Evolutionary conservation across 2,329 filamentous ascomycete genomes (phyloP).

Genomic region (Cladosporium sp.): DNA sequence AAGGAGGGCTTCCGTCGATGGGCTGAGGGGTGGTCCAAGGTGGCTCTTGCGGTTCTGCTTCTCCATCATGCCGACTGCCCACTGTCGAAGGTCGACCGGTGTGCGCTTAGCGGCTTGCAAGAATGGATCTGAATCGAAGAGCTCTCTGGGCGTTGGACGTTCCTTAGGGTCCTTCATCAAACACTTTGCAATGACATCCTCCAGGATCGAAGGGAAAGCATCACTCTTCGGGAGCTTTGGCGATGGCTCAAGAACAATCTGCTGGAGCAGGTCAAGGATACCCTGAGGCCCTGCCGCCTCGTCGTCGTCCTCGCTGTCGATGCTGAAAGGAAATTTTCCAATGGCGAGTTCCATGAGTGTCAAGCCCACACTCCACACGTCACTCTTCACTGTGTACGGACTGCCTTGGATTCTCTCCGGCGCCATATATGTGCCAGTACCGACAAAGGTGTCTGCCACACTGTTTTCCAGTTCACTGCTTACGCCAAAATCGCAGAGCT

Average conservation of each 20-base stretch:
- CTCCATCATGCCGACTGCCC: conserved; percentile 93
- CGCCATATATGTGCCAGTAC: conserved; percentile 98
- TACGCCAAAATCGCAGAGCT: conserved; percentile 98
- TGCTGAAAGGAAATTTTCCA: conserved; percentile 92
- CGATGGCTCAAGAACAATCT: conserved; percentile 95
- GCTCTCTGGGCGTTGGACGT: conserved; percentile 86
- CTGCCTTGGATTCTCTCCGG: conserved; percentile 96
- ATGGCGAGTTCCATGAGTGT: conserved; percentile 97
- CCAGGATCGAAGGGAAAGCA: conserved; percentile 90
- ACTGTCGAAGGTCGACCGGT: conserved; percentile 87
- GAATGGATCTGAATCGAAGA: conserved; percentile 92
- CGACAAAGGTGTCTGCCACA: conserved; percentile 96
- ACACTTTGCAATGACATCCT: conserved; percentile 97
- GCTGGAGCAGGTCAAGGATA: conserved; percentile 91
- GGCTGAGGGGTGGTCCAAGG: conserved; percentile 75
- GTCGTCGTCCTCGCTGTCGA: conserved; percentile 70
- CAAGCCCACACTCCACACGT: conserved; percentile 97
- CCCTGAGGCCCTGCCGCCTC: conserved; percentile 76
- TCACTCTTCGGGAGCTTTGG: conserved; percentile 94
- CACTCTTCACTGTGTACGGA: conserved; percentile 95
- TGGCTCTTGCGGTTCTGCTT: conserved; percentile 94
- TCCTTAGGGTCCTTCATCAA: conserved; percentile 85
- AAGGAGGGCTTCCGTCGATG: conserved; percentile 74
- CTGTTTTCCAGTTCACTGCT: conserved; percentile 97
- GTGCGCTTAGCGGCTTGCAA: conserved; percentile 95